Conservation (phyloP, 139 green algal genomes). For the Coelastrella sp. region DNA sequence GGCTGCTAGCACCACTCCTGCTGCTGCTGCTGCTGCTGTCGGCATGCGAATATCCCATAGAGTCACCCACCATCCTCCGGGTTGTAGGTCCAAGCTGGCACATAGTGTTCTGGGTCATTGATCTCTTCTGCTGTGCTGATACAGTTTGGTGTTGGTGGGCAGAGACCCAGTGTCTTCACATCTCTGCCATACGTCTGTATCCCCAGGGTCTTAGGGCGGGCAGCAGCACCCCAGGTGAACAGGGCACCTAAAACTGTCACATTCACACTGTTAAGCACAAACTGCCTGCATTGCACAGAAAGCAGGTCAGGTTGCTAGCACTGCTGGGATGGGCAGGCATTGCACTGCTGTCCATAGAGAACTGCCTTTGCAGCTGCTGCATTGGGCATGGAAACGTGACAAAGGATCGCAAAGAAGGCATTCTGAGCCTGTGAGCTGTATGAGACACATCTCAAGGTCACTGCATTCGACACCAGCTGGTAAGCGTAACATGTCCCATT, state of each 20-base stretch:
- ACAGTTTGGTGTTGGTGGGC: slow-evolving; percentile 92
- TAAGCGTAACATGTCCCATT: no score
- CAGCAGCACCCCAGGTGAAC: slow-evolving; percentile 57
- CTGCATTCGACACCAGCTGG: no score
- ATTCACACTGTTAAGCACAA: slow-evolving; percentile 68
- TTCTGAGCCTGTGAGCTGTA: no score
- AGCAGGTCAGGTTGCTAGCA: not conserved
- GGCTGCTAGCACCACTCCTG: not conserved
- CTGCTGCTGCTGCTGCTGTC: not conserved
- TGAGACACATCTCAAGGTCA: no score
- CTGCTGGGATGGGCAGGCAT: no score
- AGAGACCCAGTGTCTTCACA: slow-evolving; percentile 83
- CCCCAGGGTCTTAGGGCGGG: slow-evolving; percentile 72
- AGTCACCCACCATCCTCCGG: slow-evolving; percentile 71
- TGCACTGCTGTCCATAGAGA: no score
- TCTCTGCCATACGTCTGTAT: slow-evolving; percentile 78
- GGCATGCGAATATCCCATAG: not conserved
- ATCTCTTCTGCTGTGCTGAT: slow-evolving; percentile 78
- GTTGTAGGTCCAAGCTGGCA: slow-evolving; percentile 85
- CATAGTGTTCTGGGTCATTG: slow-evolving; percentile 89
- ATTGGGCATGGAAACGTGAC: no score
- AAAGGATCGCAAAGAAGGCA: no score
- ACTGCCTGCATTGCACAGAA: slow-evolving; percentile 62
- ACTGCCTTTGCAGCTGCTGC: no score
- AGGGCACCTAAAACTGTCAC: slow-evolving; percentile 9